Conservation (phyloP, 345 rosid genomes). For the Syzygium aqueum region DNA sequence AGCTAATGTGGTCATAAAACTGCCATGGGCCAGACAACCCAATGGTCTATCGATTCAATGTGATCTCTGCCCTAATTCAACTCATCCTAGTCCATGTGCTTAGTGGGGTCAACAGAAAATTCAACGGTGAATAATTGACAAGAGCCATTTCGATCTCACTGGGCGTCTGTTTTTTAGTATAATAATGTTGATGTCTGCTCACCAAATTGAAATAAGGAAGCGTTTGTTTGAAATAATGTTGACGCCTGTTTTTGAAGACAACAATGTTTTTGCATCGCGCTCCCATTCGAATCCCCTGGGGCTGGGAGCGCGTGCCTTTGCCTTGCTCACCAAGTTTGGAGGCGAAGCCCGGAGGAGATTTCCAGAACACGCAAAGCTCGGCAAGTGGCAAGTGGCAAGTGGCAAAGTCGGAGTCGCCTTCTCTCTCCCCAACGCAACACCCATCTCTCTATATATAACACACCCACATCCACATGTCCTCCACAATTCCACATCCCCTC, state of each 20-base stretch:
- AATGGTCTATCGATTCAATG: neutral
- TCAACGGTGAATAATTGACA: neutral
- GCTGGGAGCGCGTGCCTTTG: neutral
- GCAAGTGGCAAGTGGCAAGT: neutral
- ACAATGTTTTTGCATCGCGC: neutral
- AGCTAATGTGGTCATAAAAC: neutral
- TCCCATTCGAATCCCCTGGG: neutral
- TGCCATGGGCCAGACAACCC: neutral
- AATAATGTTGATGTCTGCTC: neutral
- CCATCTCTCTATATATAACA: neutral
- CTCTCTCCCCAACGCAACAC: neutral
- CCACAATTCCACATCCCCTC: neutral
- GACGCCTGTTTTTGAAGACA: no score
- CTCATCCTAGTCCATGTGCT: neutral
- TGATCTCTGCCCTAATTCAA: neutral
- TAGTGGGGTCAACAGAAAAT: neutral
- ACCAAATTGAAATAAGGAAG: neutral
- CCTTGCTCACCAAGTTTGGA: neutral
- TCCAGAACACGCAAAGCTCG: neutral
- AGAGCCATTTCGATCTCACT: neutral
- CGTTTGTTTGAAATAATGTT: no score
- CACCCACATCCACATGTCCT: neutral
- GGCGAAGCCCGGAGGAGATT: neutral
- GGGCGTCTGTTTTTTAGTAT: neutral
- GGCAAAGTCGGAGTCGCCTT: neutral